Evolutionary conservation across 78 protist genomes (phyloP).

Genomic region (Dictyostelium purpureum): DNA sequence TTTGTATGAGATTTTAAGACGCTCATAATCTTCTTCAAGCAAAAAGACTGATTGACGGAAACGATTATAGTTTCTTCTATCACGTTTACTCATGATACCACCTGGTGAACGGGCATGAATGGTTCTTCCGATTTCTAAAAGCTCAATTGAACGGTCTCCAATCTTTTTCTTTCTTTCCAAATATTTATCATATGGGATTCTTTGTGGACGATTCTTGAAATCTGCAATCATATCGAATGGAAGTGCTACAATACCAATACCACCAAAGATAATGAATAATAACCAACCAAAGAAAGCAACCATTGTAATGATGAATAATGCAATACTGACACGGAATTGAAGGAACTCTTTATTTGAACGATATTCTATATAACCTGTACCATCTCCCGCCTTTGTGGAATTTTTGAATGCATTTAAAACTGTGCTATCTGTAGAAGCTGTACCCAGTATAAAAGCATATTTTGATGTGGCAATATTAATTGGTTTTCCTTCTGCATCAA

Average conservation of each 20-base stretch:
- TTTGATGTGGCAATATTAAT: not conserved
- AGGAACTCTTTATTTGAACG: not conserved
- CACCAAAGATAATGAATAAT: conserved; percentile 89
- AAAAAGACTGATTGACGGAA: conserved; percentile 82
- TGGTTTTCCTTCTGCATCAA: not conserved
- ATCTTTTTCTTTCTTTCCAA: conserved; percentile 43
- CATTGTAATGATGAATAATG: conserved; percentile 85
- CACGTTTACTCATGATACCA: conserved; percentile 51
- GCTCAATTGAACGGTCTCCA: conserved; percentile 55
- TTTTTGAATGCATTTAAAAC: too few relatives aligned
- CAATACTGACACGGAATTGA: conserved; percentile 64
- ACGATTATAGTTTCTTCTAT: conserved; percentile 71
- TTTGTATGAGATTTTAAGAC: conserved; percentile 77
- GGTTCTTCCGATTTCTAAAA: conserved; percentile 56
- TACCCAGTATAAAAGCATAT: not conserved
- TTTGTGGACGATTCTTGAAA: conserved; percentile 84
- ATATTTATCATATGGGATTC: conserved; percentile 68
- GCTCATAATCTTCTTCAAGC: conserved; percentile 86
- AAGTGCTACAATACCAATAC: conserved; percentile 90
- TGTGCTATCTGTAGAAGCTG: not conserved
- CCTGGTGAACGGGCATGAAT: conserved; percentile 51
- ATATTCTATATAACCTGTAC: not conserved
- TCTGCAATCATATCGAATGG: conserved; percentile 88
- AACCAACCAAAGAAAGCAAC: conserved; percentile 87
- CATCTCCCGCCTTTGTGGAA: not conserved